Evolutionary conservation across 208 protist genomes (phyloP), one percentile per base, ranked within the genome.

Genomic region (Leishmania aethiopica): DNA sequence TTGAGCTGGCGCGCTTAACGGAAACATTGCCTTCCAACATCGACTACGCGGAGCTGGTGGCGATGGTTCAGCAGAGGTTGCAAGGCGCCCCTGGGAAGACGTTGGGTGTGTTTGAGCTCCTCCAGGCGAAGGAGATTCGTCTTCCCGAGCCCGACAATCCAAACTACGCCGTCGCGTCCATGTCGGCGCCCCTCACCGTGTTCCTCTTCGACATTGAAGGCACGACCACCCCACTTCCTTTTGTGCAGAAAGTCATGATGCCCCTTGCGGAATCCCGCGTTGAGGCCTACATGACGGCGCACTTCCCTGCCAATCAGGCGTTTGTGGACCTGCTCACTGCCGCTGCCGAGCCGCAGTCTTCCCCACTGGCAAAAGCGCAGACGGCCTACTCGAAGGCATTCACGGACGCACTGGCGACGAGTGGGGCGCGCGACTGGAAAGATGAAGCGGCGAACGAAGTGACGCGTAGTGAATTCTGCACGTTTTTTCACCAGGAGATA

Each of bases 141-240:
- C 77, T 80, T 28, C 59, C 77, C 1, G 64, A 22, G 32, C n/a
- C 47, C 7, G 77, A 80, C 66, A 66, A 40, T 40, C n/a, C 51
- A 8, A 22, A 17, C 40, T 67, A 25, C 5, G 42, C 74, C 42
- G 42, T 74, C 28, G 37, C 72, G 22, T 51, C 40, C 69, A 70
- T 28, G 51, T 53, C 60, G 17, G 79, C 60, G 17, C 49, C 64
- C 15, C 40, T 74, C 47, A 87, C 83, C 1, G 82, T 92, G 17
- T 94, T 88, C 78, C 66, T 98, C 40, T 79, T 93, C 51, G 92
- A 95, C 84, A 93, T 97, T 51, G 93, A 97, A 71, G 95, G 95
- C 28, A 97, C 96, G 3, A 97, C 90, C 0, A 97, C 93, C n/a
- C 88, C 95, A 40, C 89, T 97, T 45, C 83, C 90, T 40, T 97